Base-by-base conservation (phyloP, 2,329 filamentous ascomycete genomes). In the Orbilia oligospora region DNA sequence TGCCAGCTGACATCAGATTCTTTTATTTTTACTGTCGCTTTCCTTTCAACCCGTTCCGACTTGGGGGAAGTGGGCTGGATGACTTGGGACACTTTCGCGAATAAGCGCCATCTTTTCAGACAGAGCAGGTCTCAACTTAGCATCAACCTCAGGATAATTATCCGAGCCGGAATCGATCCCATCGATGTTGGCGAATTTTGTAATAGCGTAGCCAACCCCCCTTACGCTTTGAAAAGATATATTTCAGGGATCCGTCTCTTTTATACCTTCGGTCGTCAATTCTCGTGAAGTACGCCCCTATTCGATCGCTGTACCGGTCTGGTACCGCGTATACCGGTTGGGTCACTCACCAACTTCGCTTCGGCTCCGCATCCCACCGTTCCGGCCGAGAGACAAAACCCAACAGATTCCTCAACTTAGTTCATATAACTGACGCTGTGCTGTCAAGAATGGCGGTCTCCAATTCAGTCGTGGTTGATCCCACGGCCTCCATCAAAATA, bases 301-400 rank as follows among this genome's bases (percentile, higher is more conserved):
- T 41, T 41, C 41, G 8, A 14, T 30, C 27, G 27, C 6, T 30
- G 3, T 30, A 30, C 27, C 3, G 27, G 3, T 6, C 6, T 30
- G 27, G 27, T 3, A 30, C 27, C n/a, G 44, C n/a, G 10, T 46
- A n/a, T 5, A 20, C 33, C 8, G 33, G 33, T 36, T 36, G 33
- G 33, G 33, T 36, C 33, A 8, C 14, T n/a, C 10, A 30, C 22
- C 24, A 46, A 20, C 44, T 46, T 61, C 36, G 56, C 36, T 61
- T 61, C 56, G 56, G 56, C 56, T 44, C 36, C 56, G 56, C 20
- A 61, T 22, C 20, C 56, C 24, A 61, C 56, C 56, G 56, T 61
- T 61, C 56, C 56, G 56, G 56, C 56, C 56, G 56, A 61, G 36
- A 61, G 56, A n/a, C 33, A 20, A 61, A 44, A 16, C 6, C 36